Base-by-base conservation (phyloP, 2,329 filamentous ascomycete genomes). In the Claviceps sorghi region DNA sequence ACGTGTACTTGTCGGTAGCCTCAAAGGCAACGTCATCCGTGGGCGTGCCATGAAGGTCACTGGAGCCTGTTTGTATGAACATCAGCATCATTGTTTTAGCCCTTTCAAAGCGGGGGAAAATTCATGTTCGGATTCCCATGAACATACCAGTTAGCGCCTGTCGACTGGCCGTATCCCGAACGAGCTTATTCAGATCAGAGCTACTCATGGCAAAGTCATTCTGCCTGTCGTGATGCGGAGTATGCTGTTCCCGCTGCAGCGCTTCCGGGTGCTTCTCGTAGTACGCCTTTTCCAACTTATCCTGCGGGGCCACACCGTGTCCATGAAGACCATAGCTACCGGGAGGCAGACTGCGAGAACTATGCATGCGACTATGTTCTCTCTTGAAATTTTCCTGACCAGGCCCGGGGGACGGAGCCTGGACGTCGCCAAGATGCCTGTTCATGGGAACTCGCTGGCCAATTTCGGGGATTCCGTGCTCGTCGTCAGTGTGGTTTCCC, bases 401-500 rank as follows among this genome's bases (percentile, higher is more conserved):
- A 9, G 83, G 84, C 2, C 82, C 79, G 1, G 90, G 89, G 2
- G 90, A 93, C 2, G 93, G 93, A 15, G 93, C 93, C 70, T 98
- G 93, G 10, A 97, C 93, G 65, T 97, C 91, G 56, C 93, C 93
- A 44, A 93, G 87, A 65, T 93, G 81, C 51, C 84, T 86, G 64
- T 93, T 85, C 87, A 98, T 93, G 49, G 93, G 93, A 41, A 98
- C 91, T 63, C 90, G 85, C 62, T 87, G 81, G 48, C 91, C 91
- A 59, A 96, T 93, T 64, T 94, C 87, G 2, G 90, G 90, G 60
- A 96, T 95, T 22, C 90, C 91, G 52, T 89, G 83, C 57, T 93
- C 86, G 46, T 91, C 86, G 19, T 84, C 84, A 42, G 69, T 63
- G 57, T 83, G 70, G 42, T 62, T 60, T 22, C 67, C 68, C 46